Evolutionary conservation across 1,139 yeast species (phyloP).

Genomic region (Candida dubliniensis): DNA sequence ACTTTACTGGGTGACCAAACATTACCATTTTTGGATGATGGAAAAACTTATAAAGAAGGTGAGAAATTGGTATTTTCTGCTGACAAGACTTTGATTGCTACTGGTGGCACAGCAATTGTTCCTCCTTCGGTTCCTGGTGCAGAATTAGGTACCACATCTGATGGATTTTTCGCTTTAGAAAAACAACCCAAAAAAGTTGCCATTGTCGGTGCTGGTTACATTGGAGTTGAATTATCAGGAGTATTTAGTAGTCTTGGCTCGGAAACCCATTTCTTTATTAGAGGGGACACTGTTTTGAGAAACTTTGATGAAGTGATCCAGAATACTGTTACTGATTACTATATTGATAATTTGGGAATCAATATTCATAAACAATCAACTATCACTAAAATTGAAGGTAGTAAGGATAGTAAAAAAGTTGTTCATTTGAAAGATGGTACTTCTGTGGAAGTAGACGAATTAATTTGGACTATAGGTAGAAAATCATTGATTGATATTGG

Average conservation of each 20-base stretch:
- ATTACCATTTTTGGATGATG: conserved; percentile 32
- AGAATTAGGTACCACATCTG: conserved; percentile 83
- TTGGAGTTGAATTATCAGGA: conserved; percentile 94
- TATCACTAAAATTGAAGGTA: conserved; percentile 61
- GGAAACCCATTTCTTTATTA: conserved; percentile 83
- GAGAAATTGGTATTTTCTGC: conserved; percentile 70
- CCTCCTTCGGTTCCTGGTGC: conserved; percentile 77
- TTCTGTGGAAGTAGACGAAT: conserved; percentile 67
- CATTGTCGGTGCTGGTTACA: conserved; percentile 96
- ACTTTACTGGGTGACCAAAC: conserved; percentile 46
- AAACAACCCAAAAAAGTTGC: conserved; percentile 90
- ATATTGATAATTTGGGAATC: conserved; percentile 73
- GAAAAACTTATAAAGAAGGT: conserved; percentile 32
- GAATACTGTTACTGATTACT: conserved; percentile 73
- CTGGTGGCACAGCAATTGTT: conserved; percentile 83
- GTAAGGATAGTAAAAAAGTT: conserved; percentile 59
- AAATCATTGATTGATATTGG: conserved; percentile 72
- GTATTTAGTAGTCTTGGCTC: conserved; percentile 85
- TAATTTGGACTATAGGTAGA: conserved; percentile 96
- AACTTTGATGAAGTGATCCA: conserved; percentile 83
- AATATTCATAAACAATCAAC: conserved; percentile 68
- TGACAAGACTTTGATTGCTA: conserved; percentile 82
- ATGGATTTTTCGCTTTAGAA: conserved; percentile 82
- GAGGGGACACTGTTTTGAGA: conserved; percentile 89
- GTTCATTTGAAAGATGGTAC: conserved; percentile 57